A percentile compares a stretch with the other conserved stretches of the same genome.
Evolutionary conservation across 768 basidiomycete species (phyloP).

Genomic region (Steccherinum ochraceum): DNA sequence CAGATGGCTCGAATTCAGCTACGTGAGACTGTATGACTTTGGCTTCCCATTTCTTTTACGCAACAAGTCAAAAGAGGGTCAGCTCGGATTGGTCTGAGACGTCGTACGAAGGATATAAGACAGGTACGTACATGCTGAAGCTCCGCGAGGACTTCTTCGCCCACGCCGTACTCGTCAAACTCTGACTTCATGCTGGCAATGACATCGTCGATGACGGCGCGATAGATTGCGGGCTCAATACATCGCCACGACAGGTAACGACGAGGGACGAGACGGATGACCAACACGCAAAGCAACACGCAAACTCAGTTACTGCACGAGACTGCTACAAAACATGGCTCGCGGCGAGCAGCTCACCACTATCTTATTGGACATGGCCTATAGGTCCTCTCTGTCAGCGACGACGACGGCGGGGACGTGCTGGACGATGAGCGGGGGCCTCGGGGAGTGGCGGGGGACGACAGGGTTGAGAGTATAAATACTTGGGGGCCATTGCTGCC

Average conservation of each 20-base stretch:
- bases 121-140: constrained; percentile 78
- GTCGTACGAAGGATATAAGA: constrained; percentile 7
- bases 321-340: constrained; percentile 49
- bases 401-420: constrained; percentile 25
- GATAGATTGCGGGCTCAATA: constrained; percentile 82
- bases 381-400: constrained; percentile 13
- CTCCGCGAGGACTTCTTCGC: constrained; percentile 80
- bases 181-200: constrained; percentile 81
- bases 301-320: constrained; percentile 11
- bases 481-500: constrained; percentile 23
- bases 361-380: constrained; percentile 90
- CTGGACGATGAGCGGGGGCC: constrained; percentile 25
- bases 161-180: constrained; percentile 95
- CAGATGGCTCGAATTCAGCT: constrained; percentile 78
- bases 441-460: constrained; percentile 1
- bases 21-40: constrained; percentile 93
- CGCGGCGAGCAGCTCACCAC: constrained; percentile 83
- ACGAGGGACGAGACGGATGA: constrained; percentile 1
- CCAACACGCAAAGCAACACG: constrained; percentile 6
- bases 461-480: constrained; percentile 21
- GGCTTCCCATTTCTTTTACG: constrained; percentile 85
- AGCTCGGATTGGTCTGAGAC: constrained; percentile 9
- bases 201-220: constrained; percentile 95
- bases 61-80: constrained; percentile 14
- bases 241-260: constrained; percentile 11